Conservation (phyloP, 495 filamentous ascomycete genomes). For the Talaromyces ruber region DNA sequence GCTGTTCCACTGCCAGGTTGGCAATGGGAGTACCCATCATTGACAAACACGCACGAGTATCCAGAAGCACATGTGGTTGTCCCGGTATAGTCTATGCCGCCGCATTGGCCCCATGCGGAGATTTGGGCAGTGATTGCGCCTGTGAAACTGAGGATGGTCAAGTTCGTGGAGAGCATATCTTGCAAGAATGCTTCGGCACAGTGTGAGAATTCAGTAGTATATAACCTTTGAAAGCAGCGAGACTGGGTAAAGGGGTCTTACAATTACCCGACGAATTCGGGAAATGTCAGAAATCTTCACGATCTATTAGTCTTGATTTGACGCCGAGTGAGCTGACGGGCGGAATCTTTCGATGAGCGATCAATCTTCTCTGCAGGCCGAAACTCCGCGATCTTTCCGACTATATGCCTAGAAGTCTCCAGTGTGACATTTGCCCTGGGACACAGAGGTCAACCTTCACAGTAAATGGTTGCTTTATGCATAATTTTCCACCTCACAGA, state of each 20-base stretch:
- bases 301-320: not conserved
- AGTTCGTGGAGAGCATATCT: not conserved
- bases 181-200: not conserved
- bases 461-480: not conserved
- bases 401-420: not conserved
- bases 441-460: not conserved
- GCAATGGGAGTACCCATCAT: not conserved
- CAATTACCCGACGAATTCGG: too few relatives aligned
- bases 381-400: not conserved
- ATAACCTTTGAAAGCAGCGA: not conserved
- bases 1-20: not conserved
- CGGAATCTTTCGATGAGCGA: not conserved
- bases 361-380: not conserved
- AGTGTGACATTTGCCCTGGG: not conserved
- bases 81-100: slow-evolving; percentile 26
- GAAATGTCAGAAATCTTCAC: not conserved
- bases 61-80: slow-evolving; percentile 25
- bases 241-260: not conserved
- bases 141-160: slow-evolving; percentile 12
- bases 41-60: slow-evolving; percentile 16
- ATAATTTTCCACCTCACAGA: not conserved
- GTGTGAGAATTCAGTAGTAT: not conserved
- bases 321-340: not conserved
- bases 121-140: not conserved
- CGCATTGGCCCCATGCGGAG: slow-evolving; percentile 21